Evolutionary conservation across 148 eudicot species (phyloP).

Genomic region (Camellia lanceoleosa): DNA sequence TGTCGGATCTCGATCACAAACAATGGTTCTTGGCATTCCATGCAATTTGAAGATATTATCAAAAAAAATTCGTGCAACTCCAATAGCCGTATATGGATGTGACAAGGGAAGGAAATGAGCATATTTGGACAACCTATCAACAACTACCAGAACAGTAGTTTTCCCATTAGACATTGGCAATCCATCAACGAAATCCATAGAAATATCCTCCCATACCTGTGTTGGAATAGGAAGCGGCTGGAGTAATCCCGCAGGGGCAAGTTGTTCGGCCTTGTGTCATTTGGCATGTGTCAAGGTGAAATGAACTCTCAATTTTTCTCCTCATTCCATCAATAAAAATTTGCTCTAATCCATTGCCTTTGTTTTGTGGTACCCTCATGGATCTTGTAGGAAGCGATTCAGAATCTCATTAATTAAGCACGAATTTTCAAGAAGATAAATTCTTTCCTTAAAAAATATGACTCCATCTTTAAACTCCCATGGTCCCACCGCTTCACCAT

Average conservation of each 20-base stretch:
- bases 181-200: constrained; percentile 2
- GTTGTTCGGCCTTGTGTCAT: background rate
- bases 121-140: background rate
- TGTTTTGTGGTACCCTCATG: background rate
- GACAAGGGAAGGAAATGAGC: background rate
- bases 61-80: background rate
- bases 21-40: background rate
- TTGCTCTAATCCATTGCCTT: background rate
- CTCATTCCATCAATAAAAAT: background rate
- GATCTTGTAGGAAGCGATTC: background rate
- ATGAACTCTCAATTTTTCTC: background rate
- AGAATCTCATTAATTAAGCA: background rate
- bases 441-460: background rate
- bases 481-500: background rate
- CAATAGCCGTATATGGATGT: background rate
- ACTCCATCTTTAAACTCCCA: background rate
- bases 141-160: background rate
- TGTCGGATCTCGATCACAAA: background rate
- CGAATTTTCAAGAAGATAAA: background rate
- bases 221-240: background rate
- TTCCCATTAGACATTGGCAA: background rate
- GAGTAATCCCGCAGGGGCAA: background rate
- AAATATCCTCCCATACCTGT: background rate
- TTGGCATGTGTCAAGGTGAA: background rate
- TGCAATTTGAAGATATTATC: background rate